Base-by-base conservation (phyloP, 2,329 filamentous ascomycete species). In the Lasiodiplodia sp. region DNA sequence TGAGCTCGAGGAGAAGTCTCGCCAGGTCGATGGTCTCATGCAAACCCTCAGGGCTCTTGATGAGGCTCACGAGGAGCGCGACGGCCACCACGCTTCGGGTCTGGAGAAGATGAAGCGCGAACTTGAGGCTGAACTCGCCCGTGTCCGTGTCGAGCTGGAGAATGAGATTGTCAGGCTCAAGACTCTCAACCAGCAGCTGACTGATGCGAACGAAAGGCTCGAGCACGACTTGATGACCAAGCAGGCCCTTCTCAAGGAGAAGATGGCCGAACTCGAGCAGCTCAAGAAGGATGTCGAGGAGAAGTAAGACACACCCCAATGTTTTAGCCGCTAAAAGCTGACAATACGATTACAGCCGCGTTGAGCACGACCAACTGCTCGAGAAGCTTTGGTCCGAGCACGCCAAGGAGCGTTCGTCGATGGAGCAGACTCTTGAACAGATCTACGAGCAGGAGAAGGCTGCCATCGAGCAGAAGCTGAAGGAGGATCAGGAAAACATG, bases 21-120 rank as follows among this genome's bases (percentile, higher is more conserved):
- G 66, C 57, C 66, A 68, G 25, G 66, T 68, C 25, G 66, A 68
- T n/a, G 66, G 66, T n/a, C 66, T 68, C 44, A 68, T 68, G 66
- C 56, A 62, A n/a, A 68, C 66, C 4, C 34, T 68, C 16, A 53
- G 57, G 38, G 57, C 57, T 40, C 66, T 68, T 18, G 57, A 68
- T 16, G 55, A 68, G 38, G 49, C 66, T 34, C 66, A 68, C 34
- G 66, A 68, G 16, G 66, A 68, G 28, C 56, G 66, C 25, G 66
- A 68, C 18, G 66, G 66, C 37, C 66, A 68, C 66, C 57, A 68
- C 56, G 66, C 57, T 21, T 62, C 57, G 14, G 57, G 57, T 21
- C 57, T 63, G 2, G 66, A 55, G 49, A 62, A 63, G 47, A 62
- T 68, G 66, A 68, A 62, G 57, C 66, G 57, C 14, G 66, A 68